Evolutionary conservation across 352 stramenopile genomes (phyloP).

Genomic region (Achlya hypogyna): DNA sequence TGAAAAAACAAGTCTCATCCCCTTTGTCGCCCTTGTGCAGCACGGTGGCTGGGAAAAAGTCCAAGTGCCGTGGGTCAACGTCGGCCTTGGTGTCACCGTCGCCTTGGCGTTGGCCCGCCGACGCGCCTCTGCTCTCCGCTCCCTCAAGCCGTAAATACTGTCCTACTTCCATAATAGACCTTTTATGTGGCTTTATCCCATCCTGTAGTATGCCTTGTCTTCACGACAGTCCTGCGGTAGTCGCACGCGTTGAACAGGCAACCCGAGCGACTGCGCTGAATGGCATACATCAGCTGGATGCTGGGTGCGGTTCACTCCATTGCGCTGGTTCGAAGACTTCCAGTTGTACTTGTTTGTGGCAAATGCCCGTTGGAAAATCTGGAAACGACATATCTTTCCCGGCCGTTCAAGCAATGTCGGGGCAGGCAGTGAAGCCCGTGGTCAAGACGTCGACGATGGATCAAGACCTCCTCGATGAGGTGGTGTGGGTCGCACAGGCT

Average conservation of each 20-base stretch:
- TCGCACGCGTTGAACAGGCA: too few relatives aligned
- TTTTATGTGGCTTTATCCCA: too few relatives aligned
- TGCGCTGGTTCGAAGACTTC: too few relatives aligned
- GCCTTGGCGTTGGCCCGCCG: constrained; percentile 5
- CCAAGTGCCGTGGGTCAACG: constrained; percentile 17
- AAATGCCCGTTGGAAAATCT: too few relatives aligned
- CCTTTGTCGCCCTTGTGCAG: constrained; percentile 14
- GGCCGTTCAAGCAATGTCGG: not conserved
- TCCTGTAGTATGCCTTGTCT: too few relatives aligned
- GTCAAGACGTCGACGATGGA: constrained; percentile 86
- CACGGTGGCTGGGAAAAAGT: constrained; percentile 14
- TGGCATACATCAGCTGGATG: too few relatives aligned
- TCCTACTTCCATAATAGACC: too few relatives aligned
- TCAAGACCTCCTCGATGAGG: constrained; percentile 75
- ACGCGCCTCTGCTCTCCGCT: not conserved
- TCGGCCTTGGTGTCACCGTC: constrained; percentile 3
- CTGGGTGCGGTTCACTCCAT: too few relatives aligned
- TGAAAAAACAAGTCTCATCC: constrained; percentile 18
- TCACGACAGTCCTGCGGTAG: too few relatives aligned
- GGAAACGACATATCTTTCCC: too few relatives aligned
- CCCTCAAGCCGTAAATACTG: not conserved
- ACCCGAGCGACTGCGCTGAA: too few relatives aligned
- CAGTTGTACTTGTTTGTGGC: too few relatives aligned
- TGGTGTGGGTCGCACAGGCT: constrained; percentile 65
- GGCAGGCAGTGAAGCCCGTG: constrained; percentile 52